These are phyloP conservation scores for Cucurbitaria berberidis DNA, from an alignment of 2,329 filamentous ascomycete genomes.

Conservation along the genomic window DNA sequence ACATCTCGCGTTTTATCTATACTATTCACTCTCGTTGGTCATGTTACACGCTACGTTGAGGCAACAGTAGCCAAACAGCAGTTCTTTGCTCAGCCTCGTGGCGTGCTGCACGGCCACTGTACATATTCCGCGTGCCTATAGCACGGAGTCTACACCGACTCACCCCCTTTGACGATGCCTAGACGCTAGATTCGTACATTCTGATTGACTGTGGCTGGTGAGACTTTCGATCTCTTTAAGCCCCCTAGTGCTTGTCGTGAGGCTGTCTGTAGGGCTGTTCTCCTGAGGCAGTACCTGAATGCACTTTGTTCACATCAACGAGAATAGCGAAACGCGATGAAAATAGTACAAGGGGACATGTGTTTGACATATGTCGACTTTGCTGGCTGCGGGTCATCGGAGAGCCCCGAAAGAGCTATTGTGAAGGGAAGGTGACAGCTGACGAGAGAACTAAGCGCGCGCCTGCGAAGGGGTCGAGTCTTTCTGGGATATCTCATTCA, in stretches of 20 bases:
- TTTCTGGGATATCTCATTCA: background rate
- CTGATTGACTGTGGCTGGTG: background rate
- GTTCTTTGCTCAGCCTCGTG: background rate
- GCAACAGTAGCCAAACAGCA: background rate
- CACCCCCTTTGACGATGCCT: background rate
- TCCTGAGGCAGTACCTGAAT: background rate
- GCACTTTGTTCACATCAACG: background rate
- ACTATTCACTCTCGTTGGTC: background rate
- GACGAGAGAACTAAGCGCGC: slow-evolving; percentile 2
- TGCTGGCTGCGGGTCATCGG: background rate
- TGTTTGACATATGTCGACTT: background rate
- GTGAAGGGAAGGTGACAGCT: background rate
- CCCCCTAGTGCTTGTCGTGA: slow-evolving; percentile 1
- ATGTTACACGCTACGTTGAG: background rate
- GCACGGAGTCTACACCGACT: slow-evolving; percentile 3
- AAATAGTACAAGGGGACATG: background rate
- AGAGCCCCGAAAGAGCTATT: slow-evolving; percentile 1
- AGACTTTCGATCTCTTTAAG: background rate
- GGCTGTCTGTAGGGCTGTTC: slow-evolving; percentile 6
- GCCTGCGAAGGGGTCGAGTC: background rate
- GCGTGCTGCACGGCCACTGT: background rate
- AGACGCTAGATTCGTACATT: slow-evolving; percentile 1
- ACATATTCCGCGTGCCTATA: background rate
- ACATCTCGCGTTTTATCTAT: slow-evolving; percentile 6
- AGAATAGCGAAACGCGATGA: background rate